Evolutionary conservation across 257 asterid species (phyloP), one percentile per base, ranked within the genome.

Genomic region (Salvia rosmarinus): DNA sequence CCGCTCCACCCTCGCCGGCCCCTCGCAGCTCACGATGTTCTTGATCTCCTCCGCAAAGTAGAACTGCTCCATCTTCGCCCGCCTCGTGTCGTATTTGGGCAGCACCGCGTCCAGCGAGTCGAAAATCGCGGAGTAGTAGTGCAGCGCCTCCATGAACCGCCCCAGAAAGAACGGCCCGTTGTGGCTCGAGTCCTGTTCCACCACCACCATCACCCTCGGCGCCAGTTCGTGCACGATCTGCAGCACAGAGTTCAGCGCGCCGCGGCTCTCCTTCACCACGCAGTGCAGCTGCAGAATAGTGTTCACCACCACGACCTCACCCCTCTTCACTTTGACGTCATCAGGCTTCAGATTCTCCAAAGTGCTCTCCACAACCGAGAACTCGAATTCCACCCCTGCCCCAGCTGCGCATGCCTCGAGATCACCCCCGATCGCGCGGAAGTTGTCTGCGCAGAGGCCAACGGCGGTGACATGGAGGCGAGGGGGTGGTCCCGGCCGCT

Each of bases 151-250:
- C 97, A 87, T 87, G 83, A 91, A 89, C 63, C 97, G 73, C 21
- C 97, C 97, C 1, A 90, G 77, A 32, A 90, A 88, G 78, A 90
- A 88, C 0, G 97, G 97, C 14, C 97, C 97, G 16, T 88, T 90
- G 70, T 88, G 97, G 82, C 95, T 85, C 11, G 97, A 90, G 75
- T 90, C 97, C 73, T 90, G 97, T 83, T 90, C 96, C 1, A 90
- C 91, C 0, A 88, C 82, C 19, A 87, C 88, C 4, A 90, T 47
- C 3, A 82, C 84, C 83, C 76, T 88, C 0, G 96, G 96, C 3
- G 90, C 70, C 1, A 90, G 90, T 71, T 78, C 87, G 25, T 87
- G 89, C 4, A 90, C 80, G 25, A 77, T 80, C 71, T 82, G 88
- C 23, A 90, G 50, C 42, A 88, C 91, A 0, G 96, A 84, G 77